Evolutionary conservation across 106 monocot species (phyloP), one percentile per base, ranked within the genome.

Genomic region (Phalaenopsis equestris): DNA sequence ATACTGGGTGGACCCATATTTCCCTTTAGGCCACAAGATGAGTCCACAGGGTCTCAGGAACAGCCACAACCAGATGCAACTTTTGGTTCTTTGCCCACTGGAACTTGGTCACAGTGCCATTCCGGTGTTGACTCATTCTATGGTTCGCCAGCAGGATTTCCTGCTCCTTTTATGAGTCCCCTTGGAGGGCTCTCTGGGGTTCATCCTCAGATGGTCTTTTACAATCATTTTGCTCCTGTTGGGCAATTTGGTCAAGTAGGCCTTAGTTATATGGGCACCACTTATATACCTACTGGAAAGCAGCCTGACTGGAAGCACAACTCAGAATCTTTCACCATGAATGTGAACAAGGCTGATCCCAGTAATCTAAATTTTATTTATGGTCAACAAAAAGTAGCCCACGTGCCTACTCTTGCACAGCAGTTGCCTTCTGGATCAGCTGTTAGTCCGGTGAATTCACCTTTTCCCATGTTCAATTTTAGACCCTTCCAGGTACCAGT

Each of bases 121-220:
- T 91, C 91, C 75, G 87, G 86, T 17, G 81, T 90, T 1, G 94
- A 98, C 43, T 94, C 98, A 37, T 92, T 91, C 74, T 99, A 99
- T 83, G 87, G 92, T 17, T 87, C 88, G 39, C 84, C 88, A 6
- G 80, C 96, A 55, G 92, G 94, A 21, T 98, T 89, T 83, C 56
- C 91, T 80, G 92, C 89, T 21, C 94, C 94, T 39, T 98, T 90
- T 76, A 88, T 94, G 21, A 91, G 80, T 70, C 90, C 86, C 55
- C 80, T 91, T 76, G 90, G 87, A 77, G 96, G 93, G 42, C 91
- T 96, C 43, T 86, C 94, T 76, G 87, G 92, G 36, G 90, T 95
- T 67, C 94, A 98, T 86, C 92, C 89, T 57, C 98, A 94, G 78
- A 99, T 99, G 98, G 86, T 94, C 30, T 89, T 99, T n/a, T 99